These are phyloP conservation scores for Acer campestre DNA, from an alignment of 345 rosid species.

Conservation along the genomic window DNA sequence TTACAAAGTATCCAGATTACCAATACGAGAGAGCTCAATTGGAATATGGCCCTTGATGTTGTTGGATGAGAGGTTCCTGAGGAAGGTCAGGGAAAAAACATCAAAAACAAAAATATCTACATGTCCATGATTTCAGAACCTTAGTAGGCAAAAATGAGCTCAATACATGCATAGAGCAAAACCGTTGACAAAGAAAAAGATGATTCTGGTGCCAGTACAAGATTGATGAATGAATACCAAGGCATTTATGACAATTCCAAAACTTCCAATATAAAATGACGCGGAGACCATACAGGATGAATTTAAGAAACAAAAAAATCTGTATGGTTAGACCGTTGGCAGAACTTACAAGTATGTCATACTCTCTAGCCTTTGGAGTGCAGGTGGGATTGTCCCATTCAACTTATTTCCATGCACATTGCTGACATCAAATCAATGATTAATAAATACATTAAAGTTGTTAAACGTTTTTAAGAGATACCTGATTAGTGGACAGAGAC, in stretches of 20 bases:
- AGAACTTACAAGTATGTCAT: slow-evolving; percentile 86
- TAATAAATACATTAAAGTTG: slow-evolving; percentile 3
- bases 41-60: slow-evolving; percentile 76
- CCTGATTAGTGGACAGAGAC: not conserved
- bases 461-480: not conserved
- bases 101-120: not conserved
- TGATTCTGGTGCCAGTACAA: not conserved
- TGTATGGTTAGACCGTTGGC: not conserved
- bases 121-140: not conserved
- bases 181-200: not conserved
- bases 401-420: slow-evolving; percentile 85
- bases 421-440: slow-evolving; percentile 43
- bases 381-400: slow-evolving; percentile 74
- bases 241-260: not conserved
- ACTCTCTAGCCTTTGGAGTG: slow-evolving; percentile 82
- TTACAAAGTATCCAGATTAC: slow-evolving; percentile 91
- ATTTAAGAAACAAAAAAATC: not conserved
- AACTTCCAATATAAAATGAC: not conserved
- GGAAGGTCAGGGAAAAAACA: not conserved
- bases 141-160: not conserved
- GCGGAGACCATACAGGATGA: not conserved
- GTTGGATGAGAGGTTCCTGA: slow-evolving; percentile 87
- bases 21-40: slow-evolving; percentile 84
- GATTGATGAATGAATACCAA: not conserved
- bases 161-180: not conserved